These are phyloP conservation scores for Penicillium palitans DNA, from an alignment of 2,329 filamentous ascomycete species.

Conservation along the genomic window DNA sequence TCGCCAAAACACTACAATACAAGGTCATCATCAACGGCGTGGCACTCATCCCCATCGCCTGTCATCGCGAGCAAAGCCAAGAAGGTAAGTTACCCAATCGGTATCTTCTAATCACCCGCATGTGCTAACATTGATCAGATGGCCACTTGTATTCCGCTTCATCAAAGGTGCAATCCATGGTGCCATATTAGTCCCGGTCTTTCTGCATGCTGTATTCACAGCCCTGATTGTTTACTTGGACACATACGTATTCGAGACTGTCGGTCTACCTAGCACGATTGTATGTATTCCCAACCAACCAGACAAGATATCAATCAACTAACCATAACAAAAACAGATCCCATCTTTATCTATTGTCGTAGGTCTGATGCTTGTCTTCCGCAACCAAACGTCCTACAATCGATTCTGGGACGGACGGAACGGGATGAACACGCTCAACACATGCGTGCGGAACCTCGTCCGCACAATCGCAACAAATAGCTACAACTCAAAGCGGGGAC, in stretches of 20 bases:
- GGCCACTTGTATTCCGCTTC: slow-evolving; percentile 65
- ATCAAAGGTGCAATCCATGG: slow-evolving; percentile 64
- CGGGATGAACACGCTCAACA: slow-evolving; percentile 58
- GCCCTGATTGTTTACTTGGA: slow-evolving; percentile 61
- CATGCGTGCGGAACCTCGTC: slow-evolving; percentile 60
- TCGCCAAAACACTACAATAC: slow-evolving; percentile 31
- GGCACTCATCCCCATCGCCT: slow-evolving; percentile 34
- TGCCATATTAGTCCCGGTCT: slow-evolving; percentile 58
- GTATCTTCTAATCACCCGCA: neutral
- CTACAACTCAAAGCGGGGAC: slow-evolving; percentile 33
- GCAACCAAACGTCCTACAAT: slow-evolving; percentile 64
- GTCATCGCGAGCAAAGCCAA: slow-evolving; percentile 34
- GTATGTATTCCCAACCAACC: slow-evolving; percentile 36
- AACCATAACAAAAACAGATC: slow-evolving; percentile 41
- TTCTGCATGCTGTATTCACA: slow-evolving; percentile 59
- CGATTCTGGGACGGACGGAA: slow-evolving; percentile 64
- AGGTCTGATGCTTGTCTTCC: slow-evolving; percentile 67
- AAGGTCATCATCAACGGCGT: slow-evolving; percentile 22
- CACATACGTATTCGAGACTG: slow-evolving; percentile 49
- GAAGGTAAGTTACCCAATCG: slow-evolving; percentile 21
- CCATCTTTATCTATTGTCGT: slow-evolving; percentile 66
- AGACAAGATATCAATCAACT: neutral
- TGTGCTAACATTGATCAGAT: slow-evolving; percentile 41
- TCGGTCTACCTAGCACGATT: slow-evolving; percentile 60
- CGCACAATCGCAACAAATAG: slow-evolving; percentile 56